Percentiles rank a stretch among this genome's conserved stretches.
Conservation (phyloP, 495 filamentous ascomycete species). For the Penicillium lividum region DNA sequence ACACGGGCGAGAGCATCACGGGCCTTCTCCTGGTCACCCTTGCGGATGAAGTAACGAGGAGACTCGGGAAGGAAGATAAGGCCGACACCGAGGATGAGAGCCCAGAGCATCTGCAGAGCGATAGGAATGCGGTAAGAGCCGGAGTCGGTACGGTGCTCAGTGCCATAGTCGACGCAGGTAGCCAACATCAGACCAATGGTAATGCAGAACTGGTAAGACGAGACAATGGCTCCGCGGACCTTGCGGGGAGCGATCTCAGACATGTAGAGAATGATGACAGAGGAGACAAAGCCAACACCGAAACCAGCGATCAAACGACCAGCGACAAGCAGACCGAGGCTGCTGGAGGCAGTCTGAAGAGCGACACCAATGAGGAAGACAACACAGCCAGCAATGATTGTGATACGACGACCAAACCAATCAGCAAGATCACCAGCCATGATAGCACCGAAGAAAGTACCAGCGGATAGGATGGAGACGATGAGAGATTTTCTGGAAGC, state of each 20-base stretch:
- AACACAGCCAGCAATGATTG: constrained; percentile 63
- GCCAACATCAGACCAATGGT: constrained; percentile 74
- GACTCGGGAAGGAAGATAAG: constrained; percentile 78
- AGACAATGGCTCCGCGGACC: constrained; percentile 68
- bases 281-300: constrained; percentile 74
- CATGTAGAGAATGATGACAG: constrained; percentile 76
- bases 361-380: constrained; percentile 66
- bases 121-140: constrained; percentile 75
- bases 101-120: constrained; percentile 66
- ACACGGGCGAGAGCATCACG: constrained; percentile 43
- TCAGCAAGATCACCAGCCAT: constrained; percentile 71
- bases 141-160: constrained; percentile 57
- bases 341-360: constrained; percentile 57
- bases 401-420: constrained; percentile 65
- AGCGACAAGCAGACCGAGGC: constrained; percentile 58
- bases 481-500: constrained; percentile 61
- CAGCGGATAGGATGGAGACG: constrained; percentile 71
- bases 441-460: constrained; percentile 76
- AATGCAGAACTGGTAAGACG: constrained; percentile 71
- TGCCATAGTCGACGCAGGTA: constrained; percentile 70
- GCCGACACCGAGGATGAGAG: constrained; percentile 61
- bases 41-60: constrained; percentile 63
- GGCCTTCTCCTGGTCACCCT: constrained; percentile 46
- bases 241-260: constrained; percentile 63
- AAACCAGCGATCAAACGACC: constrained; percentile 73